Evolutionary conservation across 2,329 filamentous ascomycete species (phyloP).

Genomic region (Cladosporium oxysporum): DNA sequence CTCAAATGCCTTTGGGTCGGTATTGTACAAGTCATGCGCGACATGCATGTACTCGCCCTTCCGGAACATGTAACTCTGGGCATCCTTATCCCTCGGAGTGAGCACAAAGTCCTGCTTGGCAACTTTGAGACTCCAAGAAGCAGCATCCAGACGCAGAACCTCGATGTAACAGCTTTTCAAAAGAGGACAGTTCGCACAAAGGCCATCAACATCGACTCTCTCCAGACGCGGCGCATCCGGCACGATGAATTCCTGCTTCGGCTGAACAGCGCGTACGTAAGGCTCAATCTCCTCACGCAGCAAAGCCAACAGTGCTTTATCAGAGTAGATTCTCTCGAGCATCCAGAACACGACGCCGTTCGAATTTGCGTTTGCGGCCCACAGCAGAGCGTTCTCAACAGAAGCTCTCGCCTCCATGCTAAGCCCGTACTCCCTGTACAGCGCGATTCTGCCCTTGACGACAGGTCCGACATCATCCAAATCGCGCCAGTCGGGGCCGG

Average conservation of each 20-base stretch:
- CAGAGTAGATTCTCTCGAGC: slow-evolving; percentile 39
- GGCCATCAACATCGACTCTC: slow-evolving; percentile 36
- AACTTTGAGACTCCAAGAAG: slow-evolving; percentile 39
- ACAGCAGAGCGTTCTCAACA: slow-evolving; percentile 53
- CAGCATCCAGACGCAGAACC: slow-evolving; percentile 39
- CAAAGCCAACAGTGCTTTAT: slow-evolving; percentile 33
- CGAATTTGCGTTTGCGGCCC: slow-evolving; percentile 57
- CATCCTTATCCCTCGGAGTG: slow-evolving; percentile 39
- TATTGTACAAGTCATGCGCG: slow-evolving; percentile 41
- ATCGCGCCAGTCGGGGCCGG: slow-evolving; percentile 37
- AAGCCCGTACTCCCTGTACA: slow-evolving; percentile 36
- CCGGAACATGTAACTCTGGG: slow-evolving; percentile 34
- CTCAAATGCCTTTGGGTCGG: slow-evolving; percentile 38
- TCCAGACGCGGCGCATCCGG: slow-evolving; percentile 36
- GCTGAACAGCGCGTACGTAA: slow-evolving; percentile 34
- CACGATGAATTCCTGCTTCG: slow-evolving; percentile 36
- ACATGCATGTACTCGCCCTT: slow-evolving; percentile 42
- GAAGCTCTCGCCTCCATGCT: slow-evolving; percentile 37
- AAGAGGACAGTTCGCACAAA: slow-evolving; percentile 38
- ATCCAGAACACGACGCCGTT: slow-evolving; percentile 49
- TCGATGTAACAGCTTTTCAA: slow-evolving; percentile 43
- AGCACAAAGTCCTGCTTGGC: slow-evolving; percentile 40
- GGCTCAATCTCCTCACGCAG: slow-evolving; percentile 40
- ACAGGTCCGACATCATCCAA: slow-evolving; percentile 40
- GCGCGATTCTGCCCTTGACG: slow-evolving; percentile 34